Conservation (phyloP, 2,329 filamentous ascomycete genomes). For the Colletotrichum navitas region DNA sequence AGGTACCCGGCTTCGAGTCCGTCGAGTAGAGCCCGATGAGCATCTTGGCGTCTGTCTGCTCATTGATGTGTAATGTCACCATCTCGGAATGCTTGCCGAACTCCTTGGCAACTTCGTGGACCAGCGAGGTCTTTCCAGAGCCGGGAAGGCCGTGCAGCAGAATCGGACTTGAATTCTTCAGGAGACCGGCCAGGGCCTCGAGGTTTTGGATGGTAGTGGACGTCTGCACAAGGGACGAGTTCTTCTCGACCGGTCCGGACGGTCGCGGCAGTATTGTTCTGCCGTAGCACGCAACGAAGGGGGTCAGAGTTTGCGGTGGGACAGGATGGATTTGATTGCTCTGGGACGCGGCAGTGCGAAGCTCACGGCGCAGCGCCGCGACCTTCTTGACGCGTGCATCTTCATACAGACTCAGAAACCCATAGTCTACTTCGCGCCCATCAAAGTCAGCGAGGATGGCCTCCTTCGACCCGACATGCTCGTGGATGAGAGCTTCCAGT, state of each 20-base stretch:
- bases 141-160: conserved; percentile 87
- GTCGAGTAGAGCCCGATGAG: conserved; percentile 95
- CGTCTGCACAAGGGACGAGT: conserved; percentile 72
- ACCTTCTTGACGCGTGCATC: conserved; percentile 64
- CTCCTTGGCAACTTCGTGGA: conserved; percentile 84
- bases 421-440: conserved; percentile 80
- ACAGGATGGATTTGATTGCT: conserved; percentile 43
- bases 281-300: conserved; percentile 74
- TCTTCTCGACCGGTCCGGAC: conserved; percentile 59
- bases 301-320: conserved; percentile 63
- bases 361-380: conserved; percentile 56
- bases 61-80: conserved; percentile 95
- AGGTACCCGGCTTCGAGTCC: conserved; percentile 87
- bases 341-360: conserved; percentile 47
- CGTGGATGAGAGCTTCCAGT: conserved; percentile 76
- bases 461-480: conserved; percentile 72
- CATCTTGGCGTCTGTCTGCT: conserved; percentile 98
- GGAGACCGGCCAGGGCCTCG: conserved; percentile 72
- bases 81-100: conserved; percentile 85
- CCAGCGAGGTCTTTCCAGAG: conserved; percentile 89
- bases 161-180: conserved; percentile 78
- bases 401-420: conserved; percentile 74
- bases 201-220: conserved; percentile 80
- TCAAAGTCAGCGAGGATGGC: conserved; percentile 80
- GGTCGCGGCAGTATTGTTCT: conserved; percentile 75